These are phyloP conservation scores for Aspergillus bombycis DNA, from an alignment of 2,329 filamentous ascomycete genomes.

Conservation along the genomic window DNA sequence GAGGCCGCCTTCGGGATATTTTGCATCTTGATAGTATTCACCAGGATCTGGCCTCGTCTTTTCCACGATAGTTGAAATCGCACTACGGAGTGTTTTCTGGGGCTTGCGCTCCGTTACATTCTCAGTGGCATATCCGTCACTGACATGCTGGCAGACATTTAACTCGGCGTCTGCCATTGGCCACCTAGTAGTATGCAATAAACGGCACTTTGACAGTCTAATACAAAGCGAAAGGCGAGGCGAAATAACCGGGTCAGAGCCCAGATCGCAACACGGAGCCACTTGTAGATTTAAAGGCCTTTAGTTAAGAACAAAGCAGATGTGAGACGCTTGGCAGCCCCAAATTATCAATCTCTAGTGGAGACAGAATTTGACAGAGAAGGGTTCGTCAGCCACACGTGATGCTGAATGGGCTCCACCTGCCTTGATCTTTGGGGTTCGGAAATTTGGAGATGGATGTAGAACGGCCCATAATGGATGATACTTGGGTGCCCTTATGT, in stretches of 20 bases:
- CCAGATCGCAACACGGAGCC: too few relatives aligned
- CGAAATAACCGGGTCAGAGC: background rate
- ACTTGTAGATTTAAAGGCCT: background rate
- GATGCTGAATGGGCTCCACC: background rate
- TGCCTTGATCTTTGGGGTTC: background rate
- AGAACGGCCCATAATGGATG: background rate
- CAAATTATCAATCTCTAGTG: background rate
- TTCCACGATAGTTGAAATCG: background rate
- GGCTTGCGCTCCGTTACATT: background rate
- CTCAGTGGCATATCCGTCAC: background rate
- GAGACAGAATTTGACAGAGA: background rate
- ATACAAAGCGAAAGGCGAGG: background rate
- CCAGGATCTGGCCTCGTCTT: background rate
- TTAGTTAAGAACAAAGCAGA: background rate
- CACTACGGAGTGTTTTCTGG: too few relatives aligned
- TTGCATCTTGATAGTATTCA: background rate
- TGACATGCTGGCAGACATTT: background rate
- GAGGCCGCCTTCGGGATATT: conserved; percentile 46
- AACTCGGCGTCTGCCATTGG: background rate
- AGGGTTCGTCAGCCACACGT: background rate
- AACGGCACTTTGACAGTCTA: background rate
- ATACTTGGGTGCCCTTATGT: background rate
- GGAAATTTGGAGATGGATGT: background rate
- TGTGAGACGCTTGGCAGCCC: background rate
- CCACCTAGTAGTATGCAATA: background rate